These are phyloP conservation scores for Iris macrosiphon DNA, from an alignment of 106 monocot species.

Conservation along the genomic window DNA sequence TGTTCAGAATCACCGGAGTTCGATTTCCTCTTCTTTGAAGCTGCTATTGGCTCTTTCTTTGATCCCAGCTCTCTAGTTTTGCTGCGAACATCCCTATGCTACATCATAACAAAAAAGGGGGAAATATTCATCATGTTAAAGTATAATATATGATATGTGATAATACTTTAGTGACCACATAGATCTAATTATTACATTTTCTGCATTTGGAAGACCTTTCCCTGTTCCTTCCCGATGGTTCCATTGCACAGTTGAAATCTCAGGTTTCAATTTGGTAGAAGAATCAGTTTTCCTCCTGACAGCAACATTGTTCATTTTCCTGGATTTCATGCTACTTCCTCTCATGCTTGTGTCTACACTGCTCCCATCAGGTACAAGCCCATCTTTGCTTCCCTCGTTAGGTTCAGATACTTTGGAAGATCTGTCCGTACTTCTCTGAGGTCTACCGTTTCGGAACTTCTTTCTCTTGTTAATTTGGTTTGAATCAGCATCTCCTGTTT, in stretches of 20 bases:
- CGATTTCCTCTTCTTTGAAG: conserved; percentile 38
- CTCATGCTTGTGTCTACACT: neutral
- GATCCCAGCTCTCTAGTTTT: conserved; percentile 1
- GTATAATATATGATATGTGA: neutral
- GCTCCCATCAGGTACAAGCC: neutral
- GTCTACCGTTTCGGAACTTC: conserved; percentile 13
- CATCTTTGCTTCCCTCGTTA: conserved; percentile 7
- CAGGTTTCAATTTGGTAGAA: conserved; percentile 3
- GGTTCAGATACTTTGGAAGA: conserved; percentile 9
- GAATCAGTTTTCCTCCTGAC: conserved; percentile 14
- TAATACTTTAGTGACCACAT: neutral
- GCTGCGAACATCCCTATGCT: neutral
- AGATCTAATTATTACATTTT: conserved; percentile 12
- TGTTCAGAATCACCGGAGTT: conserved; percentile 9
- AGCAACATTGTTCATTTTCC: conserved; percentile 3
- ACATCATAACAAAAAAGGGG: neutral
- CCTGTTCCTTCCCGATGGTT: neutral
- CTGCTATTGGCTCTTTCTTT: conserved; percentile 5
- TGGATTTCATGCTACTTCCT: neutral
- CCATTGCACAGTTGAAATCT: neutral
- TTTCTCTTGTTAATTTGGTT: conserved; percentile 2
- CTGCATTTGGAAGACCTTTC: neutral
- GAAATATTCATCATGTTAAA: neutral
- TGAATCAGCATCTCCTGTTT: neutral
- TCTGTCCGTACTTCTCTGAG: conserved; percentile 10